Evolutionary conservation across 2,329 filamentous ascomycete genomes (phyloP).

Genomic region (Fusarium graminum): DNA sequence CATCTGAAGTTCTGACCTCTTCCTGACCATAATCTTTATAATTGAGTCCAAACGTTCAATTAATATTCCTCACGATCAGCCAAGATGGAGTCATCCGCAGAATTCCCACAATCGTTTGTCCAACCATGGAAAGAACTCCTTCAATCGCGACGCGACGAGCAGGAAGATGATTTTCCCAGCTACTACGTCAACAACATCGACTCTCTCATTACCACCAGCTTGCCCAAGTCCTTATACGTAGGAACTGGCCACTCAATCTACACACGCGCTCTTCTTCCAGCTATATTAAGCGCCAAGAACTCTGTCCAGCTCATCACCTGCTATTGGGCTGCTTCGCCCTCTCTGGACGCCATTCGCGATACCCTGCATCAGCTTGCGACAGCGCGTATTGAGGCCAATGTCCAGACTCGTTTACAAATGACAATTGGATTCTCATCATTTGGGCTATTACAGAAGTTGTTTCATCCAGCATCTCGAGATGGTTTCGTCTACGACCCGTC

Average conservation of each 20-base stretch:
- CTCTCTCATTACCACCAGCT: conserved; percentile 63
- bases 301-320: conserved; percentile 84
- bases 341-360: conserved; percentile 68
- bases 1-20: conserved; percentile 5
- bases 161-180: conserved; percentile 61
- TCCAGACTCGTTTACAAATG: conserved; percentile 64
- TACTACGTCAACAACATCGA: conserved; percentile 61
- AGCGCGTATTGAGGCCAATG: conserved; percentile 46
- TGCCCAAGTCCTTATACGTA: conserved; percentile 62
- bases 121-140: conserved; percentile 56
- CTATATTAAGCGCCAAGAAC: conserved; percentile 69
- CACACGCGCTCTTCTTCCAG: conserved; percentile 68
- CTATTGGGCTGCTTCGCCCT: conserved; percentile 80
- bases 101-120: conserved; percentile 56
- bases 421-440: conserved; percentile 82
- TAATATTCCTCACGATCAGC: not conserved
- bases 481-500: conserved; percentile 72
- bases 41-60: not conserved
- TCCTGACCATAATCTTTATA: not conserved
- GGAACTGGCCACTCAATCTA: conserved; percentile 72
- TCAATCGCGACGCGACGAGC: conserved; percentile 51
- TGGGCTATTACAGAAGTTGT: conserved; percentile 79
- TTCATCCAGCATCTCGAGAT: conserved; percentile 73
- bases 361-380: conserved; percentile 71
- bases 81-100: conserved; percentile 22